These are phyloP conservation scores for Trichoderma asperellum DNA, from an alignment of 2,329 filamentous ascomycete species.

Conservation along the genomic window DNA sequence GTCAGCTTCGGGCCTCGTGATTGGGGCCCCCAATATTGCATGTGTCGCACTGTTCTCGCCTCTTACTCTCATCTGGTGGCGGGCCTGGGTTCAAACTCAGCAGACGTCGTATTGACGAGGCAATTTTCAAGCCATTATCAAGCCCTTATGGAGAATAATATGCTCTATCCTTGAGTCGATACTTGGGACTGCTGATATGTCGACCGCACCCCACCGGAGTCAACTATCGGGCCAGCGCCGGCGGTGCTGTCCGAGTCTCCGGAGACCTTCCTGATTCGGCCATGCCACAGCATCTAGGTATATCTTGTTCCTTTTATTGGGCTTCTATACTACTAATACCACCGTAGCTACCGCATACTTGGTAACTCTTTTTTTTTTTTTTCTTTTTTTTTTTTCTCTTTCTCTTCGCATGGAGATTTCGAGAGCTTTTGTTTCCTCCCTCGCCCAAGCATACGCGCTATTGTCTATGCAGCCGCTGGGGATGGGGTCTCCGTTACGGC, in stretches of 20 bases:
- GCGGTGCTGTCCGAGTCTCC: conserved; percentile 13
- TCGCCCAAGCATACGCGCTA: conserved; percentile 10
- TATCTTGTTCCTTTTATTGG: not conserved
- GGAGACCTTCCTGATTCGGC: conserved; percentile 23
- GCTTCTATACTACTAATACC: conserved; percentile 1
- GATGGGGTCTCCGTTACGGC: conserved; percentile 14
- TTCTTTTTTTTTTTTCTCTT: not conserved
- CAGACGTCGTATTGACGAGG: not conserved
- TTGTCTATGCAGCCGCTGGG: conserved; percentile 17
- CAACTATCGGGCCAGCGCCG: conserved; percentile 15
- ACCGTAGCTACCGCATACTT: not conserved
- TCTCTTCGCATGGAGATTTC: not conserved
- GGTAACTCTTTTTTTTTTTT: not conserved
- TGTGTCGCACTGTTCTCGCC: conserved; percentile 28
- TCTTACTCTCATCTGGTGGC: conserved; percentile 19
- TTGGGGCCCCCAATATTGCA: conserved; percentile 26
- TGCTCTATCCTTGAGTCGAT: not conserved
- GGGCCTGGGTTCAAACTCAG: conserved; percentile 8
- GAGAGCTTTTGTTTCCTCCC: not conserved
- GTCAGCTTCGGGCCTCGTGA: conserved; percentile 26
- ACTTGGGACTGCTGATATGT: not conserved
- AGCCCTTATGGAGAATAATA: not conserved
- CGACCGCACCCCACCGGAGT: not conserved
- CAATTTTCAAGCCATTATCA: not conserved
- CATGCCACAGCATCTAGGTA: not conserved